A percentile compares a stretch with the other conserved stretches of the same genome.
These are phyloP conservation scores for Kitagawia praeruptora DNA, from an alignment of 129 eudicot species.

Conservation along the genomic window DNA sequence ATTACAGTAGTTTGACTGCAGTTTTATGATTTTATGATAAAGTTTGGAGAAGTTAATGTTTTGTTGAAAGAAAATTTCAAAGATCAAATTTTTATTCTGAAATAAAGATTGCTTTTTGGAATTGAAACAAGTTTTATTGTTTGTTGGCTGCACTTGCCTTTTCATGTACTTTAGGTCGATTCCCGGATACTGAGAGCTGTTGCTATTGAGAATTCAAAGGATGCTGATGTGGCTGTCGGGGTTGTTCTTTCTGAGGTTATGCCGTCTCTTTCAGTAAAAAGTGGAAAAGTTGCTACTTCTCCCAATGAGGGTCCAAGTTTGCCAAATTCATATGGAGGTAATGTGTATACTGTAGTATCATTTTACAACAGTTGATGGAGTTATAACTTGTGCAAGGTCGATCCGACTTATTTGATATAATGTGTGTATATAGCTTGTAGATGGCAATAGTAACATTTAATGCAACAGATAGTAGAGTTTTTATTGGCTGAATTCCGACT, in stretches of 20 bases:
- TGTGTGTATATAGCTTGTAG: too few species aligned
- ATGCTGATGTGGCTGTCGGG: slow-evolving; percentile 69
- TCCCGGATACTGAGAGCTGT: slow-evolving; percentile 64
- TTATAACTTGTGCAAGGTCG: too few species aligned
- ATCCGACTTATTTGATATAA: too few species aligned
- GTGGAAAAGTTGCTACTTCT: slow-evolving; percentile 19
- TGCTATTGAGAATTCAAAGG: slow-evolving; percentile 76
- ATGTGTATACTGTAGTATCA: neutral
- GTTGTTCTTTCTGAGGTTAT: slow-evolving; percentile 54
- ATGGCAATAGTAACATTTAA: neutral
- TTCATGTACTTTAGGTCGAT: slow-evolving; percentile 47
- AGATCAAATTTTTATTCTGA: neutral
- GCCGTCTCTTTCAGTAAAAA: slow-evolving; percentile 29
- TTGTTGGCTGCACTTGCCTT: neutral
- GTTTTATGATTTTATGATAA: neutral
- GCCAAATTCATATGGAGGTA: slow-evolving; percentile 24
- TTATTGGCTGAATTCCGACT: neutral
- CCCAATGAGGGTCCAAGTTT: slow-evolving; percentile 15
- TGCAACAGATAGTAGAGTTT: neutral
- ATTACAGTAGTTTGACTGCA: neutral
- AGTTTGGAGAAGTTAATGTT: neutral
- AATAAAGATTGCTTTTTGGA: neutral
- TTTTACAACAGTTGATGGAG: neutral
- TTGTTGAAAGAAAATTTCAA: neutral
- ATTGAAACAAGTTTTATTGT: neutral